Evolutionary conservation across 768 basidiomycete genomes (phyloP), one percentile per base, ranked within the genome.

Genomic region (Suillus alpinus): DNA sequence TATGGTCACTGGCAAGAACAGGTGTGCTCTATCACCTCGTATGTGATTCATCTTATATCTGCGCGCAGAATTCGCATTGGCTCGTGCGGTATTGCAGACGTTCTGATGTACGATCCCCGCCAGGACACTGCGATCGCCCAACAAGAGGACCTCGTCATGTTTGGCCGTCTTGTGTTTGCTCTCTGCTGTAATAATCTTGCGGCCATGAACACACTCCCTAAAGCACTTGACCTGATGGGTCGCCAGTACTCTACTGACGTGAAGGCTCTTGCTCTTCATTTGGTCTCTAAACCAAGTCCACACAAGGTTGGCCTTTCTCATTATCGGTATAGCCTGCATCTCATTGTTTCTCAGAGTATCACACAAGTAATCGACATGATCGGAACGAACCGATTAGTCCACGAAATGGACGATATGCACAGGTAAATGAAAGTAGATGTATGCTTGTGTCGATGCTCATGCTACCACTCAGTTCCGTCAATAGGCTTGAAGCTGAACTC

Each of bases 141-240:
- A 78, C 93, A 95, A 76, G 95, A 98, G 60, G 97, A 99, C 70
- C 75, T 98, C 13, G 77, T 84, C 41, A 86, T 89, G 78, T 90
- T 99, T 59, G 97, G 95, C 18, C 84, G 88, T 56, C 80, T 99
- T 14, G 75, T 99, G 61, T 84, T 97, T 62, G 79, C 85, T 16
- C 75, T 99, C 59, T 89, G 91, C 64, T 92, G 89, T 67, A 82
- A 82, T 49, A 93, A 85, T 59, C 73, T 81, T 39, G 74, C 82
- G 16, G 85, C 85, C 0, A 80, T 85, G 12, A 86, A 81, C 39
- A 81, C 71, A 76, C 57, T 85, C 79, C 68, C 89, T 85, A 91
- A 87, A 80, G 84, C 81, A 4, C 68, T 97, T 47, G 96, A 98
- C 18, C 75, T 79, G 41, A 85, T 98, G 67, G 76, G 79, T 57